Evolutionary conservation across 116 monocot species (phyloP).

Genomic region (Cymodocea nodosa): DNA sequence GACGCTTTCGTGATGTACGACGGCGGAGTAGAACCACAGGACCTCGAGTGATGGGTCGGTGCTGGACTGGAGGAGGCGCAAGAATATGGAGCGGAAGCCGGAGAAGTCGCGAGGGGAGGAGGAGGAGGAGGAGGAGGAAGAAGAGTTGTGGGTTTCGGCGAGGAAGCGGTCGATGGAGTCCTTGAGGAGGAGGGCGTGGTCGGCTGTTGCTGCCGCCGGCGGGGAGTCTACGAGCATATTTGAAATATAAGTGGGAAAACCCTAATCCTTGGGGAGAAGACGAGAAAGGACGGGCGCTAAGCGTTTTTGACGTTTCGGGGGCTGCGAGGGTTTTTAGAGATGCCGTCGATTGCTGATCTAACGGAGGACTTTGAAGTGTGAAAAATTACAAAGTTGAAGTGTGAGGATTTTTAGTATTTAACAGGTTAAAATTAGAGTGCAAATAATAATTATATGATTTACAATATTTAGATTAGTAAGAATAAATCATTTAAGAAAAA

Average conservation of each 20-base stretch:
- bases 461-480: too few species aligned
- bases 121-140: not conserved
- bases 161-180: conserved; percentile 5
- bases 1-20: conserved; percentile 32
- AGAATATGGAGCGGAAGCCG: conserved; percentile 54
- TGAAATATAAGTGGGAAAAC: not conserved
- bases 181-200: not conserved
- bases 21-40: conserved; percentile 73
- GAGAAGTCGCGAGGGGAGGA: conserved; percentile 31
- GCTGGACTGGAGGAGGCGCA: conserved; percentile 45
- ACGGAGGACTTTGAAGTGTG: too few species aligned
- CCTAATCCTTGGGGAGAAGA: not conserved
- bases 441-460: too few species aligned
- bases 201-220: not conserved
- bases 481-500: too few species aligned
- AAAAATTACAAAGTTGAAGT: too few species aligned
- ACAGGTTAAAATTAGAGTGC: too few species aligned
- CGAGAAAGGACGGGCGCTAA: too few species aligned
- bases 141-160: not conserved
- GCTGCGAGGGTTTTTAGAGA: not conserved
- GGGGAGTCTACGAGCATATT: not conserved
- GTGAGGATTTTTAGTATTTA: too few species aligned
- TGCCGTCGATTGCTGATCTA: too few species aligned
- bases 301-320: not conserved
- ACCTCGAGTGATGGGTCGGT: conserved; percentile 72